phyloP scores from a whole-genome alignment of 352 stramenopile genomes.

The Phytophthora nicotianae region DNA sequence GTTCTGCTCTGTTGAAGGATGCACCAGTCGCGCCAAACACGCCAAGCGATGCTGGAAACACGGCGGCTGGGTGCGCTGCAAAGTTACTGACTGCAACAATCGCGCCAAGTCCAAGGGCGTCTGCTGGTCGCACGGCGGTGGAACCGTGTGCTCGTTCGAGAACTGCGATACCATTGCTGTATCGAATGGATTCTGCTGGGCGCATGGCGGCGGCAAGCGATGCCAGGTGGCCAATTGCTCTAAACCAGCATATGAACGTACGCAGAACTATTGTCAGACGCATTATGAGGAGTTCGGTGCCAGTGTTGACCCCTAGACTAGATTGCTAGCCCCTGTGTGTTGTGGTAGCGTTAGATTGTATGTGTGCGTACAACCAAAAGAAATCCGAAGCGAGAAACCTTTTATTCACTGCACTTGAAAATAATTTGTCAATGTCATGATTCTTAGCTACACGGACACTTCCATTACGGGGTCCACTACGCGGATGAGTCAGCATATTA shows the following conservation, averaged over 20 bases:
- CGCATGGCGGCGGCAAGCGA: slow-evolving; percentile 45
- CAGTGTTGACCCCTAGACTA: slow-evolving; percentile 11
- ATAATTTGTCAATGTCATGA: too few relatives aligned
- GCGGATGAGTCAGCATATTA: slow-evolving; percentile 2
- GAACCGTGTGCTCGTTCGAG: slow-evolving; percentile 52
- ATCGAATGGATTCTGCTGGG: slow-evolving; percentile 58
- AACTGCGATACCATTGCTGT: slow-evolving; percentile 63
- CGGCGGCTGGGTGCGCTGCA: slow-evolving; percentile 64
- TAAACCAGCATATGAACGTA: slow-evolving; percentile 65
- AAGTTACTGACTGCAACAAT: slow-evolving; percentile 62
- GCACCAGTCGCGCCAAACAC: slow-evolving; percentile 55
- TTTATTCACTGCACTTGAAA: not conserved
- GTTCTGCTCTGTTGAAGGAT: slow-evolving; percentile 57
- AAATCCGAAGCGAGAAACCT: slow-evolving; percentile 3
- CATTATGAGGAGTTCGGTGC: slow-evolving; percentile 43
- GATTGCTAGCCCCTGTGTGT: not conserved
- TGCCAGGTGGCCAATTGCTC: slow-evolving; percentile 52
- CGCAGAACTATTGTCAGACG: slow-evolving; percentile 58
- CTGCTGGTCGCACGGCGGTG: slow-evolving; percentile 67
- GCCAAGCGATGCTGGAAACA: slow-evolving; percentile 66
- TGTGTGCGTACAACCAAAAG: slow-evolving; percentile 27
- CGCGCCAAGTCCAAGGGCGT: slow-evolving; percentile 71
- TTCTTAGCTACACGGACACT: not conserved
- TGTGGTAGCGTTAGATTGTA: slow-evolving; percentile 30
- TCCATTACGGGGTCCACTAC: not conserved